These are phyloP conservation scores for Pulveroboletus sp. DNA, from an alignment of 768 basidiomycete species.

Conservation along the genomic window DNA sequence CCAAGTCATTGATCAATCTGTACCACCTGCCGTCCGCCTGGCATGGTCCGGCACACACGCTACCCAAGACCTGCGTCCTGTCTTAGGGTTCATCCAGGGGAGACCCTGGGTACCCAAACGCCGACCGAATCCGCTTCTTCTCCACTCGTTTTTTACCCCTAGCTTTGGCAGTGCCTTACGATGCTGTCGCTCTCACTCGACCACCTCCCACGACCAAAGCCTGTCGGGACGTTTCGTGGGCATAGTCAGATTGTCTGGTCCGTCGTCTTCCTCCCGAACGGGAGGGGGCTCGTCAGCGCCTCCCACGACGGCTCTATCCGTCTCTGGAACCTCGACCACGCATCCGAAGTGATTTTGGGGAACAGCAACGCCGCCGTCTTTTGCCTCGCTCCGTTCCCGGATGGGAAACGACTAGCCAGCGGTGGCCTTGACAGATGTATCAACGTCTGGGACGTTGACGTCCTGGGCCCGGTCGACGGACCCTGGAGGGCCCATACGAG, in stretches of 20 bases:
- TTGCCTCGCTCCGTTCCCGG: constrained; percentile 26
- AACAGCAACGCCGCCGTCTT: constrained; percentile 22
- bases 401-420: constrained; percentile 26
- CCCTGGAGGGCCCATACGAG: constrained; percentile 25
- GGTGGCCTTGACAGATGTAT: constrained; percentile 30
- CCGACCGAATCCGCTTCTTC: constrained; percentile 21
- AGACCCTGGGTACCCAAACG: constrained; percentile 23
- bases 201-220: constrained; percentile 25
- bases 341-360: constrained; percentile 24
- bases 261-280: constrained; percentile 26
- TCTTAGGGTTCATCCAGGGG: constrained; percentile 29
- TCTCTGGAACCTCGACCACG: constrained; percentile 26
- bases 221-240: constrained; percentile 20
- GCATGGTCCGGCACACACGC: constrained; percentile 30
- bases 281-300: constrained; percentile 24
- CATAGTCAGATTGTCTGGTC: constrained; percentile 30
- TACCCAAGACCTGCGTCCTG: constrained; percentile 28
- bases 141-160: constrained; percentile 21
- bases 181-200: constrained; percentile 32
- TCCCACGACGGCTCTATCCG: constrained; percentile 31
- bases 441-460: constrained; percentile 30
- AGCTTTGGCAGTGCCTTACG: constrained; percentile 19
- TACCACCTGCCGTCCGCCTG: constrained; percentile 31
- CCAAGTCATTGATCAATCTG: constrained; percentile 26
- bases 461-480: constrained; percentile 9